Evolutionary conservation across 2,329 filamentous ascomycete species (phyloP).

Genomic region (Arachnomyces sp.): DNA sequence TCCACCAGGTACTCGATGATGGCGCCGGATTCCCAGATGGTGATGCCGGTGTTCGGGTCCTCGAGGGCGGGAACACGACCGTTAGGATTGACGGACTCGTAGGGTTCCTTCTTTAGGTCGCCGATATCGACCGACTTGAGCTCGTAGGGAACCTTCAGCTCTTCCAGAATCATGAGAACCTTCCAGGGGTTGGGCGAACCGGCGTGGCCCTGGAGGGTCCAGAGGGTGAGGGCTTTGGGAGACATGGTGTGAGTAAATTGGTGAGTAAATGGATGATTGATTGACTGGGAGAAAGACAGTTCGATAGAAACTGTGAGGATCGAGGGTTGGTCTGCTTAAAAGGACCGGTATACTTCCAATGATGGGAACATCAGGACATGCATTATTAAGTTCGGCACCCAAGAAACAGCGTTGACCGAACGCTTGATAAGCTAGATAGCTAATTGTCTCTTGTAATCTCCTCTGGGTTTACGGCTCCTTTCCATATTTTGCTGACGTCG

Average conservation of each 20-base stretch:
- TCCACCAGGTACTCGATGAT: slow-evolving; percentile 33
- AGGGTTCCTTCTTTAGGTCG: slow-evolving; percentile 3
- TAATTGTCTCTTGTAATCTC: too few relatives aligned
- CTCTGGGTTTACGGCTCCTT: too few relatives aligned
- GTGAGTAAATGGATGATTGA: too few relatives aligned
- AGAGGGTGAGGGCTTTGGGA: slow-evolving; percentile 1
- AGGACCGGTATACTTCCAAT: slow-evolving; percentile 1
- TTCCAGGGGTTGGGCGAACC: slow-evolving; percentile 3
- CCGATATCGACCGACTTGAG: neutral
- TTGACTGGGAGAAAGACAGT: neutral
- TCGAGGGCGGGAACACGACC: slow-evolving; percentile 35
- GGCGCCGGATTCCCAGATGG: slow-evolving; percentile 33
- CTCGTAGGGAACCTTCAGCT: slow-evolving; percentile 4
- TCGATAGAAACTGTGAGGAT: neutral
- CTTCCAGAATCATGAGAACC: slow-evolving; percentile 3
- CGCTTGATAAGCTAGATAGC: slow-evolving; percentile 1
- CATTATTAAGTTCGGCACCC: neutral
- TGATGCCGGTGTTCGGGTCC: slow-evolving; percentile 32
- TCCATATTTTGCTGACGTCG: too few relatives aligned
- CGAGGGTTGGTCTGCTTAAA: neutral
- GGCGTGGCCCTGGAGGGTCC: slow-evolving; percentile 2
- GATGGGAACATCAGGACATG: slow-evolving; percentile 3
- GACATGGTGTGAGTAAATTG: neutral
- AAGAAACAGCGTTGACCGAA: slow-evolving; percentile 3
- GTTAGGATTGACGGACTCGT: slow-evolving; percentile 33